These are phyloP conservation scores for Fonsecaea multimorphosa DNA, from an alignment of 2,329 filamentous ascomycete species.

Conservation along the genomic window DNA sequence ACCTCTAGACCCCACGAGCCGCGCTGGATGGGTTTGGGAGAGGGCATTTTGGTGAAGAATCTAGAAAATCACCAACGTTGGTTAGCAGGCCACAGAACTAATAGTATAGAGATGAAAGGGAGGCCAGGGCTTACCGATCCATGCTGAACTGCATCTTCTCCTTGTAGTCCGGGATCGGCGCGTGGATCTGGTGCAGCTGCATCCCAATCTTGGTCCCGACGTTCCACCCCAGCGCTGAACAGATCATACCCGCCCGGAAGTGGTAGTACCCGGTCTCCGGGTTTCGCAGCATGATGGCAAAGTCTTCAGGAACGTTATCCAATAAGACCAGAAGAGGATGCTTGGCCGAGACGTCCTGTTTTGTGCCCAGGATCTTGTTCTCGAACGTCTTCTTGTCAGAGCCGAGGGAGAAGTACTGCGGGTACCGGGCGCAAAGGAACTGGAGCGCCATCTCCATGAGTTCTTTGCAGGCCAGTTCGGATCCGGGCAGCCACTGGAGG, in stretches of 20 bases:
- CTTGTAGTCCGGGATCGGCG: constrained; percentile 78
- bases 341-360: constrained; percentile 65
- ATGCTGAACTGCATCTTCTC: constrained; percentile 88
- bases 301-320: constrained; percentile 83
- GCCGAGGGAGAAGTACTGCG: constrained; percentile 71
- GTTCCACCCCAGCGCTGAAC: constrained; percentile 81
- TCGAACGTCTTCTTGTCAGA: constrained; percentile 63
- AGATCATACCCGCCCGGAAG: constrained; percentile 77
- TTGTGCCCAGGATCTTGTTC: constrained; percentile 71
- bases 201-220: constrained; percentile 74
- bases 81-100: too few species aligned
- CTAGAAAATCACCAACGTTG: constrained; percentile 55
- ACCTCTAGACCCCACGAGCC: constrained; percentile 85
- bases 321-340: constrained; percentile 74
- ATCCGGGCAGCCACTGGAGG: constrained; percentile 72
- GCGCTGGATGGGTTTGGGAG: constrained; percentile 77
- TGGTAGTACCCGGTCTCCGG: constrained; percentile 73
- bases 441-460: constrained; percentile 86
- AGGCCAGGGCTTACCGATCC: constrained; percentile 66
- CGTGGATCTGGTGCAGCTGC: constrained; percentile 73
- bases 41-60: constrained; percentile 80
- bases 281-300: constrained; percentile 75
- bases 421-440: constrained; percentile 79
- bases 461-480: constrained; percentile 80
- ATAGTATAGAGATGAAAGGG: too few species aligned